Evolutionary conservation across 495 filamentous ascomycete species (phyloP).

Genomic region (Chaetomium cochliodes): DNA sequence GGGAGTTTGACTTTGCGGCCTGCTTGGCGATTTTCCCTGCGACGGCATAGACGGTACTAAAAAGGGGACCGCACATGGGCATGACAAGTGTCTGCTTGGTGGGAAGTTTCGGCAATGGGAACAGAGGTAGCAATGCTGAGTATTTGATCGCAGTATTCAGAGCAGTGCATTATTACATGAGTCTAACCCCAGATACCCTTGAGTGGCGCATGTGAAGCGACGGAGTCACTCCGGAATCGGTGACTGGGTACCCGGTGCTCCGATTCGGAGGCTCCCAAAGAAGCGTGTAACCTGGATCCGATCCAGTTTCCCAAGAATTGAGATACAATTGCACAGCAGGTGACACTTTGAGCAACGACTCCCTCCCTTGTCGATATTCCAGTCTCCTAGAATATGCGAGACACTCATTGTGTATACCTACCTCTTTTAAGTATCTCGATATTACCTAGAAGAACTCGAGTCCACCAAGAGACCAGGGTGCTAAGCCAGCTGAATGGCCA

Average conservation of each 20-base stretch:
- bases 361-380: no score
- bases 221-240: conserved; percentile 6
- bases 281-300: background rate
- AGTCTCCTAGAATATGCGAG: no score
- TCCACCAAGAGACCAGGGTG: no score
- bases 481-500: no score
- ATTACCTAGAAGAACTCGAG: no score
- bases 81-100: conserved; percentile 24
- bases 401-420: background rate
- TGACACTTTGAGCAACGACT: conserved; percentile 17
- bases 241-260: background rate
- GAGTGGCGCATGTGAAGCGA: background rate
- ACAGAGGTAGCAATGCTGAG: conserved; percentile 2
- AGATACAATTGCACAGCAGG: conserved; percentile 3
- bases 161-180: conserved; percentile 11
- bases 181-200: background rate
- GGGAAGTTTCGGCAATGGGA: conserved; percentile 6
- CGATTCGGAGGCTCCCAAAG: background rate
- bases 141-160: conserved; percentile 1
- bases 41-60: conserved; percentile 25
- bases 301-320: background rate
- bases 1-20: conserved; percentile 21
- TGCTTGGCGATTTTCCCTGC: conserved; percentile 1
- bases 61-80: conserved; percentile 19
- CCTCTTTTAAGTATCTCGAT: background rate